Evolutionary conservation across 768 basidiomycete species (phyloP), one percentile per base, ranked within the genome.

Genomic region (Suillus lakei): DNA sequence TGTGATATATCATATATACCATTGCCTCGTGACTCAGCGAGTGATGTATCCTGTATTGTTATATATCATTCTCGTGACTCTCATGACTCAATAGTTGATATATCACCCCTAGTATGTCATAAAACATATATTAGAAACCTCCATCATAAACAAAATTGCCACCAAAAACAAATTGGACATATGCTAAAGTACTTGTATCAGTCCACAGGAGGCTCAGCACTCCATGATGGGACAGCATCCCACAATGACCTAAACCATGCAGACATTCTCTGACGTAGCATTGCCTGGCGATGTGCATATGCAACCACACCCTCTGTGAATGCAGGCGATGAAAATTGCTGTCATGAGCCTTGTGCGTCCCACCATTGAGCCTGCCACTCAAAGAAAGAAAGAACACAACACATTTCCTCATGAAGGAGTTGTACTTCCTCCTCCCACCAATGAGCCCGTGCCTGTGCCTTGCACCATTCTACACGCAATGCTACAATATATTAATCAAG

Each of bases 361-460:
- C 59, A 60, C 59, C 59, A 60, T 34, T 16, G 8, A 28, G 59
- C 59, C 28, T 60, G 59, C 59, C 59, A 60, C 39, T 34, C 59
- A 30, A 60, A 44, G 38, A 28, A 60, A 10, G 32, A 3, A 28
- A 60, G 59, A 38, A 60, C 59, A 13, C 6, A 3, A 2, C 39
- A 1, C 59, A 60, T 43, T 60, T 60, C 59, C 44, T 60, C 39
- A 28, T 0, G 39, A 5, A 60, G 3, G 2, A 60, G 59, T 5
- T 2, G 39, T 28, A 60, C 59, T n/a, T 60, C 59, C 59, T 60
- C 59, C 18, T 26, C 38, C 59, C 59, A 60, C 32, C 23, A 15
- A 2, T 41, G 38, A 36, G 59, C 59, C 2, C 13, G 15, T 1
- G 59, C 59, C 59, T 13, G 0, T 0, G 23, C 38, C 59, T 41